Evolutionary conservation across 169 alveolate genomes (phyloP), one percentile per base, ranked within the genome.

Genomic region (Cryptosporidium muris): DNA sequence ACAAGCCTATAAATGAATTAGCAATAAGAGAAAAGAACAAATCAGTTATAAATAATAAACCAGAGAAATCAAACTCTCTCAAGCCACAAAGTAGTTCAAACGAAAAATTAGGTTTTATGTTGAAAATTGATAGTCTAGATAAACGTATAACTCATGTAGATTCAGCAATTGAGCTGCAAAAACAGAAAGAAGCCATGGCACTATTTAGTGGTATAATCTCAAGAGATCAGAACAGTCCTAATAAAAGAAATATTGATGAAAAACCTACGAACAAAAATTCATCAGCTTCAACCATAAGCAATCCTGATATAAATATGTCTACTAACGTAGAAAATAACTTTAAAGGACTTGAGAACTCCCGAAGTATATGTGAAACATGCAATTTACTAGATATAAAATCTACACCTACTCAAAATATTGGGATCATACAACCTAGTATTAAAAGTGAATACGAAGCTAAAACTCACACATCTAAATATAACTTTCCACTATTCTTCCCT

Each of bases 161-260:
- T 11, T 16, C 2, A 34, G 49, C 16, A 45, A 74, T 40, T 11
- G 40, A 47, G 11, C 12, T 47, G 38, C 25, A 43, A 37, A 74
- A 74, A 36, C 85, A 74, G 37, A 74, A 51, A 74, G 68, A 74
- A 51, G 67, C 67, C 14, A 3, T 38, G 11, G 85, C 85, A 0
- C 60, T 74, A 6, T 74, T 74, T 45, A 58, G 51, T 58, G 85
- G 85, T 54, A 74, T 74, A 25, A 1, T 66, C 65, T 3, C 47
- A n/a, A 16, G 40, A 25, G 38, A 60, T 12, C 16, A 7, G 65
- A 60, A 60, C n/a, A 34, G 25, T 16, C 25, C 48, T 16, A 60
- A 60, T 34, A 60, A 51, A 51, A n/a, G 12, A 12, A 12, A 51
- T n/a, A 12, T 1, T 51, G 12, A 51, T n/a, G n/a, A 51, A 51